Conservation (phyloP, 371 early-diverging fungal species). For the Rhizopus delemar region DNA sequence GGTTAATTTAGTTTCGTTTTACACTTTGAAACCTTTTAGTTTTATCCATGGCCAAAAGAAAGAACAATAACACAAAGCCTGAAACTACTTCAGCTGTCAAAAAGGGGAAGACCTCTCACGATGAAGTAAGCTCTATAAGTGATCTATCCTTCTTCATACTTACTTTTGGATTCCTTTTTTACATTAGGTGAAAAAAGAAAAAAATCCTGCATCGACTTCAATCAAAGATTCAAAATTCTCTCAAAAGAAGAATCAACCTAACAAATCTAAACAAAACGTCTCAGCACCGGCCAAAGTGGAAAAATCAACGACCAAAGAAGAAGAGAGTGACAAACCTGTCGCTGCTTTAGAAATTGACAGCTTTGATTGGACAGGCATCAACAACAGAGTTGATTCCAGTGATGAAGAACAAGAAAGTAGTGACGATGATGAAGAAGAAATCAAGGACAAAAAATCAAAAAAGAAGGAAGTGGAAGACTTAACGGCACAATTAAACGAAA, state of each 20-base stretch:
- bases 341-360: constrained; percentile 44
- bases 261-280: too few species aligned
- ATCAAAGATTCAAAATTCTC: too few species aligned
- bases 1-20: background rate
- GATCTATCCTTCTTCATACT: background rate
- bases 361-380: constrained; percentile 66
- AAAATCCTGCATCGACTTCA: background rate
- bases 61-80: constrained; percentile 1
- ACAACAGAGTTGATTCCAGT: constrained; percentile 35
- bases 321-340: constrained; percentile 13
- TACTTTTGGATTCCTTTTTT: background rate
- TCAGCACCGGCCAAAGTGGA: too few species aligned
- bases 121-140: background rate
- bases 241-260: too few species aligned
- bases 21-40: background rate
- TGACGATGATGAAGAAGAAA: constrained; percentile 46
- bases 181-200: background rate
- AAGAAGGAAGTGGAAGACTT: constrained; percentile 51
- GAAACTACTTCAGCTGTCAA: background rate
- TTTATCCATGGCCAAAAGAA: background rate
- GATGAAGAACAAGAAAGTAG: constrained; percentile 43
- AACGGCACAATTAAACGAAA: constrained; percentile 57
- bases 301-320: background rate
- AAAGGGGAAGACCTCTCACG: background rate
- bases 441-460: constrained; percentile 52